A percentile compares a stretch with the other conserved stretches of the same genome.
These are phyloP conservation scores for Lachnellula subtilissima DNA, from an alignment of 2,329 filamentous ascomycete species.

Conservation along the genomic window DNA sequence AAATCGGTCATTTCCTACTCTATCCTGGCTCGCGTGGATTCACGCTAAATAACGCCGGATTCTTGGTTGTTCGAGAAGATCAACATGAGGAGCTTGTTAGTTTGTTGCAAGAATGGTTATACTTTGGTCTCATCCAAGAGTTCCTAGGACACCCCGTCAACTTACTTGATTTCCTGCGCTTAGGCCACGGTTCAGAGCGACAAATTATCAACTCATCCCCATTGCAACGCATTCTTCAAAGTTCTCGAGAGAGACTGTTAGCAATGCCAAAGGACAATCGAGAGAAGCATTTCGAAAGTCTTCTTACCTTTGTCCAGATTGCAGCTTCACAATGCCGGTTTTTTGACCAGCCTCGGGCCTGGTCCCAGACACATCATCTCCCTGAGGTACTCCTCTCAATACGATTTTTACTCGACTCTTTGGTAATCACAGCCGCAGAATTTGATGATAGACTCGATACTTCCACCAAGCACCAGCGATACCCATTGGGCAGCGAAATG, in stretches of 20 bases:
- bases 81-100: neutral
- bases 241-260: neutral
- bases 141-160: neutral
- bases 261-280: neutral
- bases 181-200: neutral
- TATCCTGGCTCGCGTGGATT: neutral
- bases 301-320: neutral
- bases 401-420: neutral
- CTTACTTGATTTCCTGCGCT: neutral
- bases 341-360: neutral
- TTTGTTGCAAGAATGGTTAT: slow-evolving; percentile 3
- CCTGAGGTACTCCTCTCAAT: neutral
- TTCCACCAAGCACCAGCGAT: neutral
- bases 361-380: neutral
- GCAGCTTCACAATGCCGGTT: neutral
- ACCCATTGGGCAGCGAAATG: neutral
- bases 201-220: neutral
- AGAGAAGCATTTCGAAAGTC: neutral
- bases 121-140: neutral
- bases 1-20: neutral
- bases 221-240: neutral
- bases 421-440: neutral
- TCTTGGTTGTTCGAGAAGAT: neutral
- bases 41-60: neutral
- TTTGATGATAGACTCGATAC: neutral